Conservation (phyloP, 2,329 filamentous ascomycete species). For the Trichoderma gracile region DNA sequence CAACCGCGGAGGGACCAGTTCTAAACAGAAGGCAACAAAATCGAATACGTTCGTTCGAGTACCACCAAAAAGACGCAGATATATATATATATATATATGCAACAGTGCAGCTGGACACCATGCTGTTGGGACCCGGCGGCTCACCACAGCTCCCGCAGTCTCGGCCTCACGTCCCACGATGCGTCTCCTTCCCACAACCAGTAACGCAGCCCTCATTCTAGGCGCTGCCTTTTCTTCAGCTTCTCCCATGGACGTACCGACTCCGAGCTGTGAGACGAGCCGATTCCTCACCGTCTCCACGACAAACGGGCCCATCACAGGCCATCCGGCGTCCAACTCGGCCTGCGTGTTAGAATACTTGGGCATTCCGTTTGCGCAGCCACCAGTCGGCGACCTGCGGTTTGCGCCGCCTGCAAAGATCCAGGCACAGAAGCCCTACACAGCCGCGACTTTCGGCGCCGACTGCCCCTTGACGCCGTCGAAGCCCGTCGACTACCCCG, state of each 20-base stretch:
- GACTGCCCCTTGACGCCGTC: slow-evolving; percentile 34
- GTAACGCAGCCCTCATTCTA: slow-evolving; percentile 1
- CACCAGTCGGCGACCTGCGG: slow-evolving; percentile 41
- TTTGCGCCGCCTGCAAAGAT: slow-evolving; percentile 41
- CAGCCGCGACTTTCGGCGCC: slow-evolving; percentile 34
- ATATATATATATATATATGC: neutral
- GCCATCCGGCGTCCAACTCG: slow-evolving; percentile 37
- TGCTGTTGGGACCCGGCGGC: neutral
- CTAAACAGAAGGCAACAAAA: neutral
- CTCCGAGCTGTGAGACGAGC: slow-evolving; percentile 23
- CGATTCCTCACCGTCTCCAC: slow-evolving; percentile 35
- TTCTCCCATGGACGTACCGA: neutral
- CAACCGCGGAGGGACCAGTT: neutral
- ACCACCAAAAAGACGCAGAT: no score
- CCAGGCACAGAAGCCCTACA: slow-evolving; percentile 25
- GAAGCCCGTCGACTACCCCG: slow-evolving; percentile 32
- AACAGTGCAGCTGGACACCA: neutral
- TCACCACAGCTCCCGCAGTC: neutral
- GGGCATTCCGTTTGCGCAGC: slow-evolving; percentile 44
- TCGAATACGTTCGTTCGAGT: neutral
- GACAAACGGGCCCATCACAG: slow-evolving; percentile 39
- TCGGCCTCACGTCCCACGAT: neutral
- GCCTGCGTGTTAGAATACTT: slow-evolving; percentile 41
- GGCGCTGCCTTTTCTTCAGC: slow-evolving; percentile 2
- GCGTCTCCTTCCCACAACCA: neutral